These are phyloP conservation scores for Neobulgaria alba DNA, from an alignment of 2,329 filamentous ascomycete species.

Conservation along the genomic window DNA sequence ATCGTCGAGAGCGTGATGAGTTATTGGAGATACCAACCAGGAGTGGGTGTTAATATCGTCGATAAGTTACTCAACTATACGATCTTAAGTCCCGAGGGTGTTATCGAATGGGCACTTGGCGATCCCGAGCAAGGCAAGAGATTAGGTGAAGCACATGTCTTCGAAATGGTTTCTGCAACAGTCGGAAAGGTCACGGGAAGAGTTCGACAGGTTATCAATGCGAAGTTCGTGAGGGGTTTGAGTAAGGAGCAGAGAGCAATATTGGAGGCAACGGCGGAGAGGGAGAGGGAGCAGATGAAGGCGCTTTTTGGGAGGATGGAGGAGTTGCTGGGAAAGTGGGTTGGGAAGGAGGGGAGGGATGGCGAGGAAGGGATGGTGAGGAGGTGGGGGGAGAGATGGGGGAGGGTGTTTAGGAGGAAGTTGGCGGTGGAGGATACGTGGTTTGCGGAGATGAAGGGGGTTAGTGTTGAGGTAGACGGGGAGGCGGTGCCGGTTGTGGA, in stretches of 20 bases:
- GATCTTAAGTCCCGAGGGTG: conserved; percentile 76
- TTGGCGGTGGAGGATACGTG: conserved; percentile 77
- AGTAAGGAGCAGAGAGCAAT: conserved; percentile 37
- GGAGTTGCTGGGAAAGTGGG: conserved; percentile 66
- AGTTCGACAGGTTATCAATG: conserved; percentile 68
- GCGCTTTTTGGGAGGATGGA: conserved; percentile 75
- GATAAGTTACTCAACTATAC: conserved; percentile 98
- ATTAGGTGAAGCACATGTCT: conserved; percentile 68
- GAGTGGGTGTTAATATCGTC: conserved; percentile 83
- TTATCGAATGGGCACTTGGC: conserved; percentile 88
- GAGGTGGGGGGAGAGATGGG: conserved; percentile 80
- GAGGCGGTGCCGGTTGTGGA: neutral
- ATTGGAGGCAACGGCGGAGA: conserved; percentile 55
- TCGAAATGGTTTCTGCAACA: conserved; percentile 84
- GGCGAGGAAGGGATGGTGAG: conserved; percentile 53
- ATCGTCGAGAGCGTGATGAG: conserved; percentile 84
- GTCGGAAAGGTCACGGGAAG: conserved; percentile 84
- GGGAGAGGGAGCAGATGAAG: conserved; percentile 66
- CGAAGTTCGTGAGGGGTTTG: conserved; percentile 48
- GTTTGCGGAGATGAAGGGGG: conserved; percentile 33
- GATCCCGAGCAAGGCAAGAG: conserved; percentile 48
- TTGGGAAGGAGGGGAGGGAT: conserved; percentile 62
- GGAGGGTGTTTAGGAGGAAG: conserved; percentile 74
- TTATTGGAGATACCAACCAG: conserved; percentile 90
- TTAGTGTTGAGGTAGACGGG: conserved; percentile 9